Evolutionary conservation across 495 filamentous ascomycete genomes (phyloP).

Genomic region (Neurospora sp.): DNA sequence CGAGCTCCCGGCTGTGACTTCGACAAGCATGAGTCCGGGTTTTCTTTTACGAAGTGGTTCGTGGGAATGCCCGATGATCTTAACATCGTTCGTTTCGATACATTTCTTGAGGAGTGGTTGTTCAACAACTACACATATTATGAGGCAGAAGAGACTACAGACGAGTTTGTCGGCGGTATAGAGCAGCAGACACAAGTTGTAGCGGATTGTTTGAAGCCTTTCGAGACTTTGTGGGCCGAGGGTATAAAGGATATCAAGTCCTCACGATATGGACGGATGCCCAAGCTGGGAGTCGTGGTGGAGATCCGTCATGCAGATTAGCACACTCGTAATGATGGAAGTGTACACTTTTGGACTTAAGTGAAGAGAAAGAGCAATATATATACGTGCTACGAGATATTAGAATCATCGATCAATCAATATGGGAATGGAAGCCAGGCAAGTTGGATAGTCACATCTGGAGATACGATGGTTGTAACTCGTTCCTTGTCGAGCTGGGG

Average conservation of each 20-base stretch:
- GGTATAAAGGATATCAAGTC: background rate
- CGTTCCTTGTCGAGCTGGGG: background rate
- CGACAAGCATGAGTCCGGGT: background rate
- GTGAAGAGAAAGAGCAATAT: background rate
- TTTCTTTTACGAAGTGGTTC: background rate
- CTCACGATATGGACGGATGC: background rate
- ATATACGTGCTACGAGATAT: too few relatives aligned
- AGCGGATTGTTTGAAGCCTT: background rate
- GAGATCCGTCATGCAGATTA: too few relatives aligned
- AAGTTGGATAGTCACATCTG: too few relatives aligned
- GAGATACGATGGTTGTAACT: background rate
- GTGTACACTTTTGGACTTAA: background rate
- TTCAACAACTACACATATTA: too few relatives aligned
- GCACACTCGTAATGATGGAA: too few relatives aligned
- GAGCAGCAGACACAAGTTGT: background rate
- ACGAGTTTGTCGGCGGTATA: background rate
- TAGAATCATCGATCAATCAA: too few relatives aligned
- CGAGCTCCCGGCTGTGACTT: background rate
- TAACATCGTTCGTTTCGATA: background rate
- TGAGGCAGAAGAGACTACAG: background rate
- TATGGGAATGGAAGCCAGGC: too few relatives aligned
- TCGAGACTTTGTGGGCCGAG: background rate
- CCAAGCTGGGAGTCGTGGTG: background rate
- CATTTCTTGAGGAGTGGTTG: too few relatives aligned
- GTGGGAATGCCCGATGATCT: background rate